Base-by-base conservation (phyloP, 768 basidiomycete species). In the Suillus subaureus region DNA sequence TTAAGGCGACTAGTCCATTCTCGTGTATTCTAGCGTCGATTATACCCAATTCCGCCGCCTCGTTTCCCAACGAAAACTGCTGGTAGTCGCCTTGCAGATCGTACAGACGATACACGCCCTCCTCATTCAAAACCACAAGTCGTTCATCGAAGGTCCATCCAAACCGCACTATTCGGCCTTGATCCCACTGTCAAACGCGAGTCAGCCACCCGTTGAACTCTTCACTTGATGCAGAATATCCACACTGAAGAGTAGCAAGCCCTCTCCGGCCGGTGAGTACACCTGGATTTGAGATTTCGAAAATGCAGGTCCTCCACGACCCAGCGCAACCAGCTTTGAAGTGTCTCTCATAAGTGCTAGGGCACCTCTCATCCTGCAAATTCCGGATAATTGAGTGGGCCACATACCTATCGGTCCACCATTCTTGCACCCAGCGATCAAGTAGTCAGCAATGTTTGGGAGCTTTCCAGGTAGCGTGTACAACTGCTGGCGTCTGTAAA, bases 51-150 rank as follows among this genome's bases (percentile, higher is more conserved):
- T 96, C 95, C 6, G 85, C 84, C 0, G 91, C 93, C 61, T 97
- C 96, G 11, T 81, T 80, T 9, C 94, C 95, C 2, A 98, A 83
- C 0, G 94, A 94, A 74, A 89, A 85, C 67, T 98, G 96, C 65
- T 86, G 81, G 73, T 96, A 97, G 70, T 92, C 91, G 63, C 90
- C 89, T 76, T 93, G 90, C 40, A 94, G 79, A 78, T 94, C 91
- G 72, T 98, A 98, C 31, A 98, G 70, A 55, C 97, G 85, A 78
- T 97, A 99, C 7, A 85, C 84, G 31, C 97, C 96, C 70, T 98
- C 96, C 77, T 97, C 95, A 72, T 96, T 93, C 45, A 99, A 78
- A 16, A 98, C 86, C 0, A 90, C 87, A 42, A 99, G 83, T 45
- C 87, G 84, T 74, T 96, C 94, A 70, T 93, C 88, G n/a, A 78